A percentile compares a stretch with the other conserved stretches of the same genome.
Conservation (phyloP, 1,284 basidiomycete genomes). For the Apiotrichum gamsii region DNA sequence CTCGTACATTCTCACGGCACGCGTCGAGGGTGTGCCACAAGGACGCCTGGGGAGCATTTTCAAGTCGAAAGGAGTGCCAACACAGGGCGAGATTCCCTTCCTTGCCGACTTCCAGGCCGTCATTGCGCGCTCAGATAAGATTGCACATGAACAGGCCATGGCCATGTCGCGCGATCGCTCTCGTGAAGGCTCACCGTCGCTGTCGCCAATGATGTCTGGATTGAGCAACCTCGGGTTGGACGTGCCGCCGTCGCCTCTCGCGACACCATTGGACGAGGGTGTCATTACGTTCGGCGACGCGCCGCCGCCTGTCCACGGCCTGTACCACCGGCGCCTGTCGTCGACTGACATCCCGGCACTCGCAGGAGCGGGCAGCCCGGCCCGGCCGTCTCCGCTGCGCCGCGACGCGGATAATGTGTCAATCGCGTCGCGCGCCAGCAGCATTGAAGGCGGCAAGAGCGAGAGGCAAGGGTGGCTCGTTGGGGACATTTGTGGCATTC, state of each 20-base stretch:
- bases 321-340: constrained; percentile 15
- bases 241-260: background rate
- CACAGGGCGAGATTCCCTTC: constrained; percentile 23
- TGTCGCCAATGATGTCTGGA: constrained; percentile 1
- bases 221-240: background rate
- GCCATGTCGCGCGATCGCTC: constrained; percentile 4
- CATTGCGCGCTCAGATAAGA: constrained; percentile 32
- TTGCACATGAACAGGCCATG: constrained; percentile 13
- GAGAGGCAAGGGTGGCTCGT: constrained; percentile 39
- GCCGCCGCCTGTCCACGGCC: background rate
- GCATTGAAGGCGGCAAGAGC: constrained; percentile 4
- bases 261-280: background rate
- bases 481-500: constrained; percentile 34
- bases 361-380: background rate
- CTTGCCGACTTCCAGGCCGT: constrained; percentile 32
- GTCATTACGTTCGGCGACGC: background rate
- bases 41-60: constrained; percentile 8
- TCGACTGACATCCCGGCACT: constrained; percentile 3
- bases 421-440: constrained; percentile 8
- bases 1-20: constrained; percentile 34
- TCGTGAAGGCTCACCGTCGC: background rate
- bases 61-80: constrained; percentile 10
- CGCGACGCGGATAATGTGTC: constrained; percentile 9
- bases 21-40: constrained; percentile 17
- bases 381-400: constrained; percentile 7